phyloP scores from a whole-genome alignment of 78 protist species.

The Polysphondylium violaceum region DNA sequence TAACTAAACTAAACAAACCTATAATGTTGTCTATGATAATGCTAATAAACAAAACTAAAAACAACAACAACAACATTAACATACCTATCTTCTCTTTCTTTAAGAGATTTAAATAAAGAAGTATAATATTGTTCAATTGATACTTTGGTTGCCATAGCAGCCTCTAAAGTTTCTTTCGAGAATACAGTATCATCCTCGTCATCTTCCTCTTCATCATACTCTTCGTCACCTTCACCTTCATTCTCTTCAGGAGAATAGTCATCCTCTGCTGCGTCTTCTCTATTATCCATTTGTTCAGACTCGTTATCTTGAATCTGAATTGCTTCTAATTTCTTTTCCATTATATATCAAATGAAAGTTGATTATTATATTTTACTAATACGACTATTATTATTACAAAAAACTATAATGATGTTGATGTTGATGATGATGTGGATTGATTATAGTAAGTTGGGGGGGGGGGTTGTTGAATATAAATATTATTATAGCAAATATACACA shows the following conservation, averaged over 20 bases:
- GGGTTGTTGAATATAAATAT: too few relatives aligned
- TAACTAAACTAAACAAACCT: not conserved
- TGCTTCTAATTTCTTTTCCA: constrained; percentile 17
- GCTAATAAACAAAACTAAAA: not conserved
- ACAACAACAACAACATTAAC: not conserved
- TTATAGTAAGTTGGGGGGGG: too few relatives aligned
- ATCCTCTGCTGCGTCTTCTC: constrained; percentile 5
- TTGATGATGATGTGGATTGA: too few relatives aligned
- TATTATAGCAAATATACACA: too few relatives aligned
- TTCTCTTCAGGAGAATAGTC: constrained; percentile 31
- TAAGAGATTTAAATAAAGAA: constrained; percentile 60
- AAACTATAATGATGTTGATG: too few relatives aligned
- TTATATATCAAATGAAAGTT: too few relatives aligned
- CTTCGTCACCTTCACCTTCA: constrained; percentile 20
- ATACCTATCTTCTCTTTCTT: constrained; percentile 83
- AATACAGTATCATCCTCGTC: constrained; percentile 33
- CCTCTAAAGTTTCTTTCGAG: constrained; percentile 75
- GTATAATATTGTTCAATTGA: constrained; percentile 80
- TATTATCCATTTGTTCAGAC: not conserved
- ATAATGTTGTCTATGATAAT: not conserved
- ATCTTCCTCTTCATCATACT: constrained; percentile 24
- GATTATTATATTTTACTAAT: too few relatives aligned
- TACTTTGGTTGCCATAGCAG: constrained; percentile 78
- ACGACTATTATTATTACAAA: too few relatives aligned
- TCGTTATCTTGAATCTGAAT: not conserved